Base-by-base conservation (phyloP, 176 grass and related monocot species). In the Miscanthus lutarioriparius region DNA sequence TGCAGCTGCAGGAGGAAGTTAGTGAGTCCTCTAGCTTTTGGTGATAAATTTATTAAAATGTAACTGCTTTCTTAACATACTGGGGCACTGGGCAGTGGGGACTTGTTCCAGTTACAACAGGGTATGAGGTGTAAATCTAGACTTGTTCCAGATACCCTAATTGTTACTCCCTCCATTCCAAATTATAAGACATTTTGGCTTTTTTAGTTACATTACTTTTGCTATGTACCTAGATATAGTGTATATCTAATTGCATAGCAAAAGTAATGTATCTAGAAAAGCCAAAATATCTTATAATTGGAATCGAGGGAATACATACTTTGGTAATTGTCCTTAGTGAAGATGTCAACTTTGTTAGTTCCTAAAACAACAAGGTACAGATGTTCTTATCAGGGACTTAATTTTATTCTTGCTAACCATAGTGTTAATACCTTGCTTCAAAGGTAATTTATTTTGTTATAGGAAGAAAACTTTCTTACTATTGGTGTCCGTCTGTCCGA, bases 11-110 rank as follows among this genome's bases (percentile, higher is more conserved):
- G 25, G 70, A 43, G 36, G 76, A 88, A 87, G 38, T 70, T 80
- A 53, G 84, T 84, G 83, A 91, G 85, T 84, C n/a, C 63, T 91
- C 32, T 80, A 69, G 22, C 51, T 84, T 84, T 41, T 32, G 67
- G 56, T 53, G 12, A 19, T 2, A 73, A 14, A 64, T 53, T 1
- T 65, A 22, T 67, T 79, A n/a, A n/a, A n/a, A n/a, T n/a, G 54
- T 75, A 8, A 43, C 25, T 80, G 26, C 11, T 86, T 78, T 64
- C 13, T 14, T 82, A 51, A 68, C 38, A 80, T 80, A 85, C 73
- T 14, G 20, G 33, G 45, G 67, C 22, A 63, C 20, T 39, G 26
- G 47, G 72, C 8, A 22, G 3, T 5, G 19, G 48, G 43, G 70
- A 43, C 30, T 76, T 17, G n/a, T 4, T 77, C 47, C 4, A 41